Conservation (phyloP, 2,329 filamentous ascomycete species). For the Seiridium cupressi region DNA sequence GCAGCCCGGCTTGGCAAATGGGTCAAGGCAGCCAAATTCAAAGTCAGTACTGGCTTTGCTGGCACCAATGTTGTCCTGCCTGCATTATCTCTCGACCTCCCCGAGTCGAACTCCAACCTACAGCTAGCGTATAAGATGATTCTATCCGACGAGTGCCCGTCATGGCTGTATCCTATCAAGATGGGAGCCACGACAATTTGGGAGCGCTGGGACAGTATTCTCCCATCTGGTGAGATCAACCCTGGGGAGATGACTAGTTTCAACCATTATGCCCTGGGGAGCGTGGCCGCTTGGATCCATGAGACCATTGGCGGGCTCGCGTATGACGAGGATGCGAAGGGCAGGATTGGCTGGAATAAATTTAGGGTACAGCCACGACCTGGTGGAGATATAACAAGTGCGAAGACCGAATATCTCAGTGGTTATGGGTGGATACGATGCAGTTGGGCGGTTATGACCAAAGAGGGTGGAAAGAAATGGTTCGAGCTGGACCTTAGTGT, state of each 20-base stretch:
- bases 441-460: background rate
- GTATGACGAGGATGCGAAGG: constrained; percentile 11
- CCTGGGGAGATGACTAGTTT: constrained; percentile 34
- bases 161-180: constrained; percentile 34
- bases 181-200: constrained; percentile 36
- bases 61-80: constrained; percentile 17
- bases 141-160: constrained; percentile 27
- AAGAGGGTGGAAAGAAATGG: background rate
- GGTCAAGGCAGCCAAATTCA: constrained; percentile 9
- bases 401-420: background rate
- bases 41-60: constrained; percentile 20
- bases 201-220: constrained; percentile 36
- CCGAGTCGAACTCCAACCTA: background rate
- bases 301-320: constrained; percentile 26
- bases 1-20: constrained; percentile 10
- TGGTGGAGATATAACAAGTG: constrained; percentile 4
- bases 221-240: constrained; percentile 31
- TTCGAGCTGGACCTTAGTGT: constrained; percentile 3
- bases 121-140: constrained; percentile 31
- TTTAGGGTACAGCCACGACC: background rate
- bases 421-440: constrained; percentile 4
- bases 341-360: constrained; percentile 17
- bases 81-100: constrained; percentile 1
- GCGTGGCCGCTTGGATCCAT: constrained; percentile 35
- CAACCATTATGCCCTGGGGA: constrained; percentile 36